A percentile compares a stretch with the other conserved stretches of the same genome.
Evolutionary conservation across 371 early-diverging fungal genomes (phyloP).

Genomic region (Mortierella sp.): DNA sequence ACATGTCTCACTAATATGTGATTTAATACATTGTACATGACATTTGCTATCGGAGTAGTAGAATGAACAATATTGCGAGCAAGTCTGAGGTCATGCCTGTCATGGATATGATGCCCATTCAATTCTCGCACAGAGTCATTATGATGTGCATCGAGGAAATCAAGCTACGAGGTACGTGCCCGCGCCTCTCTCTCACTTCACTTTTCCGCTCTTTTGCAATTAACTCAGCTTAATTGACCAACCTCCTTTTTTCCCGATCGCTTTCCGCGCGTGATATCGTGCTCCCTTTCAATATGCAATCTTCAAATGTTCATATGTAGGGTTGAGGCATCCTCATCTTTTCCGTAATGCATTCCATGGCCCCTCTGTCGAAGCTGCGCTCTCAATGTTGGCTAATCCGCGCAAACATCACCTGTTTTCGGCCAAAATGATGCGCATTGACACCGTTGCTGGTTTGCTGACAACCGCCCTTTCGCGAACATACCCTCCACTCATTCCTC

Average conservation of each 20-base stretch:
- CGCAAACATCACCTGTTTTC: conserved; percentile 42
- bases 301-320: too few relatives aligned
- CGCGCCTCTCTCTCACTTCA: neutral
- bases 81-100: conserved; percentile 25
- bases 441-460: conserved; percentile 49
- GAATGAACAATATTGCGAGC: conserved; percentile 12
- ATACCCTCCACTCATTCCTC: conserved; percentile 53
- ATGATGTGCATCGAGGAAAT: conserved; percentile 53
- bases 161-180: conserved; percentile 44
- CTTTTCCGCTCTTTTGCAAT: neutral
- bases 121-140: conserved; percentile 47
- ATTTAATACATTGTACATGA: neutral
- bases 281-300: too few relatives aligned
- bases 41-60: neutral
- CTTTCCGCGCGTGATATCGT: conserved; percentile 8
- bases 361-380: conserved; percentile 45
- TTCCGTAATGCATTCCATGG: conserved; percentile 51
- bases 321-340: conserved; percentile 49
- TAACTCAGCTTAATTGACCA: conserved; percentile 1
- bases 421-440: conserved; percentile 57
- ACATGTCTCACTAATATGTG: neutral
- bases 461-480: conserved; percentile 53
- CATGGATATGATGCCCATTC: conserved; percentile 44
- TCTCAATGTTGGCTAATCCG: conserved; percentile 45
- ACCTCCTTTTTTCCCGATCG: conserved; percentile 3